Evolutionary conservation across 169 alveolate species (phyloP), one percentile per base, ranked within the genome.

Genomic region (Perkinsus marinus): DNA sequence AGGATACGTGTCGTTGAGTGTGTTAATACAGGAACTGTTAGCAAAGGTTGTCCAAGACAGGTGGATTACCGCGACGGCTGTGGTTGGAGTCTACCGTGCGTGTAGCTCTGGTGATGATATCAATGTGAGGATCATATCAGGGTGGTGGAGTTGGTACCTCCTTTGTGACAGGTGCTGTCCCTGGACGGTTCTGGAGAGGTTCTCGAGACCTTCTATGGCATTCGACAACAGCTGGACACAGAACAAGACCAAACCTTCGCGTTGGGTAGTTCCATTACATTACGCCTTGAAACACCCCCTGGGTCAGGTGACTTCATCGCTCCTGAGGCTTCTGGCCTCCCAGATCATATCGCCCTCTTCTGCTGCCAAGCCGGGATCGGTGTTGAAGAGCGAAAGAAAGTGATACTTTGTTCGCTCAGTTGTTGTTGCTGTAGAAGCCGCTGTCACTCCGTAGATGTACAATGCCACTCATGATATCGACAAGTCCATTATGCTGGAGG

Each of bases 321-420:
- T 26, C 79, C 79, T 2, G 79, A 57, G 79, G 7, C 79, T 5
- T 57, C 79, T 26, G 79, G 79, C 7, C 79, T 57, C 3, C 79
- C 92, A 26, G 96, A 95, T 79, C 94, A 95, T 89, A 43, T 95
- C 47, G 96, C 96, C 39, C 90, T 91, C 91, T 95, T 95, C 68
- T 95, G 95, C 41, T 93, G 92, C 36, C 91, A 93, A 19, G 95
- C 95, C 6, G 96, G 96, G n/a, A 91, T 94, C 43, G 93, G 93
- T 13, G 92, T 92, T 68, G 95, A 93, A 16, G 95, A 92, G 89
- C 79, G 79, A 30, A 57, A 57, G 79, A 57, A 57, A 57, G 79
- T 57, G 79, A 16, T 13, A 2, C 5, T 16, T 19, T 16, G 22
- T 6, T 30, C 34, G 3, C 7, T 2, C 79, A 41, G 46, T 3